Evolutionary conservation across 1,139 yeast species (phyloP), one percentile per base, ranked within the genome.

Genomic region (Petasospora fabianii): DNA sequence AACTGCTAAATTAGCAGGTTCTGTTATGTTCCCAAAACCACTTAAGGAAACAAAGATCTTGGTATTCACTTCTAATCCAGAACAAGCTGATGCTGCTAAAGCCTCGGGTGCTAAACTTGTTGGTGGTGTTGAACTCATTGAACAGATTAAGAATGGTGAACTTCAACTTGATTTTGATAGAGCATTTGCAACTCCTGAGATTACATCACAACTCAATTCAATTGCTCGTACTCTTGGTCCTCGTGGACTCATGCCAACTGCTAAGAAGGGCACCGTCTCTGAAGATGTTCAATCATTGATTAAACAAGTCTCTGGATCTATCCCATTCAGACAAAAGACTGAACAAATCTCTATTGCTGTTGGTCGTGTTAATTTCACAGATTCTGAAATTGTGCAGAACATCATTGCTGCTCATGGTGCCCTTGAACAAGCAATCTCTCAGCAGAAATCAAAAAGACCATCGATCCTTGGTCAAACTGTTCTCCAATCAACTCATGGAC

Each of bases 221-320:
- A 67, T 87, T 26, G 96, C 95, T 21, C 76, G 88, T 56, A 69
- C 74, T 13, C 71, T 94, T 50, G 97, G 98, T 44, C 95, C 96
- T 30, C 79, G 73, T 55, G 96, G 96, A 21, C 72, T 92, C 49
- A 83, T 90, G 86, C 98, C 98, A 35, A 73, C 76, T 35, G 77
- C 76, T 14, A 90, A 88, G 65, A 84, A 80, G 58, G 95, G 96
- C 13, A 90, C 97, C 2, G 94, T 92, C 14, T 71, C 86, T 1
- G 77, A 75, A n/a, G 77, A 86, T 50, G 64, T 86, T 27, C 68
- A 64, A 22, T 60, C 62, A 10, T 65, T 83, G 45, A 71, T 88
- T 47, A 60, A 64, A 32, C 65, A 69, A 18, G 77, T 80, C 38
- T 66, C 77, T 34, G 94, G 95, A 30, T 75, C 84, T 22, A 71